These are phyloP conservation scores for Leishmania mexicana DNA, from an alignment of 208 protist genomes.

Conservation along the genomic window DNA sequence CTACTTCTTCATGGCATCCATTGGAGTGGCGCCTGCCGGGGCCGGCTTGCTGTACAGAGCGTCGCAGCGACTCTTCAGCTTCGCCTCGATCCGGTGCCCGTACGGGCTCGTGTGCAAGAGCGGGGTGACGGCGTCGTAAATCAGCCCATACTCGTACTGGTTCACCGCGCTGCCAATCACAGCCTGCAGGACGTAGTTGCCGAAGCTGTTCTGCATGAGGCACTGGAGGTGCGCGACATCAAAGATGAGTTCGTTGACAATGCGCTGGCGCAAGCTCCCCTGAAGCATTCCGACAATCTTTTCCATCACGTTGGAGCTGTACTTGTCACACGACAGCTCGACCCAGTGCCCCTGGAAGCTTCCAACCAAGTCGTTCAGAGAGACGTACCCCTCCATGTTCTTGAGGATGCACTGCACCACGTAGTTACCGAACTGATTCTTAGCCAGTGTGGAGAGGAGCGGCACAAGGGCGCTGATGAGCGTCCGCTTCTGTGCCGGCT, in stretches of 20 bases:
- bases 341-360: slow-evolving; percentile 69
- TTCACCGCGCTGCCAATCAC: slow-evolving; percentile 66
- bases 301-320: slow-evolving; percentile 90
- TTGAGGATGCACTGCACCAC: slow-evolving; percentile 87
- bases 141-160: slow-evolving; percentile 45
- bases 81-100: slow-evolving; percentile 75
- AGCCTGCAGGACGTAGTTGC: slow-evolving; percentile 89
- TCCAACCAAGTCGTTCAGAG: slow-evolving; percentile 37
- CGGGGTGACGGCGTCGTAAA: slow-evolving; percentile 47
- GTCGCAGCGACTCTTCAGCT: slow-evolving; percentile 39
- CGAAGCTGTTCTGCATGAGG: slow-evolving; percentile 80
- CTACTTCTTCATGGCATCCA: not conserved
- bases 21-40: not conserved
- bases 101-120: slow-evolving; percentile 72
- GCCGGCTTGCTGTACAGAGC: slow-evolving; percentile 17
- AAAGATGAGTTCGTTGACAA: slow-evolving; percentile 76
- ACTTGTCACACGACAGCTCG: slow-evolving; percentile 82
- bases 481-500: slow-evolving; percentile 48
- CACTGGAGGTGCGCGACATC: slow-evolving; percentile 51
- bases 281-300: slow-evolving; percentile 65
- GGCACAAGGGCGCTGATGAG: slow-evolving; percentile 66
- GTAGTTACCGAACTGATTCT: slow-evolving; percentile 89
- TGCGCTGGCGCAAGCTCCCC: slow-evolving; percentile 29
- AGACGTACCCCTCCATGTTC: slow-evolving; percentile 52
- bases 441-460: slow-evolving; percentile 56